Evolutionary conservation across 1,139 yeast genomes (phyloP).

Genomic region (Pichia inconspicua): DNA sequence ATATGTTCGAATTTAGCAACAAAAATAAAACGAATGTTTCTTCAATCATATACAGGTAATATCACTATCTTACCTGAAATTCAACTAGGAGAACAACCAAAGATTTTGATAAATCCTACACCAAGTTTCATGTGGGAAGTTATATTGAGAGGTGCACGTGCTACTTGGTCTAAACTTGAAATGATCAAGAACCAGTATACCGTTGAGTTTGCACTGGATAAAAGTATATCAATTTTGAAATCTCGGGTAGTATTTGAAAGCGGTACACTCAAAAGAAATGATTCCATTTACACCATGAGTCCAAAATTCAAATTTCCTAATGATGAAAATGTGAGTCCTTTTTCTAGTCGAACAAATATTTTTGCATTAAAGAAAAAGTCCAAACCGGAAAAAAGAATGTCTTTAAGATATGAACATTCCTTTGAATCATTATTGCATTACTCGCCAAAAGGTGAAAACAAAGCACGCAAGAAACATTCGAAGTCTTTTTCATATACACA

Average conservation of each 20-base stretch:
- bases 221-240: slow-evolving; percentile 59
- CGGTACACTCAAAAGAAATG: background rate
- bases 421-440: slow-evolving; percentile 10
- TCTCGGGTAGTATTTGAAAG: slow-evolving; percentile 46
- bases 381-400: background rate
- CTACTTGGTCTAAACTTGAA: slow-evolving; percentile 89
- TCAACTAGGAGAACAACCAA: slow-evolving; percentile 48
- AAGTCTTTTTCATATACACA: slow-evolving; percentile 7
- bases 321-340: slow-evolving; percentile 2
- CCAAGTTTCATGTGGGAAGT: slow-evolving; percentile 65
- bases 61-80: slow-evolving; percentile 83
- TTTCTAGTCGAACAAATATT: slow-evolving; percentile 1
- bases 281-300: background rate
- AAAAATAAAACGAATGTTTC: slow-evolving; percentile 63
- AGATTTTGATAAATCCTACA: slow-evolving; percentile 71
- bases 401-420: slow-evolving; percentile 8
- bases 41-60: slow-evolving; percentile 89
- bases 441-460: background rate
- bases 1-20: slow-evolving; percentile 64
- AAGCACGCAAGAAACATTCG: slow-evolving; percentile 1
- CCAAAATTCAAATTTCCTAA: background rate
- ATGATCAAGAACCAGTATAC: slow-evolving; percentile 83
- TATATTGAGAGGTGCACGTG: slow-evolving; percentile 74
- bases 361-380: background rate
- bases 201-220: slow-evolving; percentile 79